Conservation (phyloP, 306 rosid species). For the Hylodesmum podocarpum region DNA sequence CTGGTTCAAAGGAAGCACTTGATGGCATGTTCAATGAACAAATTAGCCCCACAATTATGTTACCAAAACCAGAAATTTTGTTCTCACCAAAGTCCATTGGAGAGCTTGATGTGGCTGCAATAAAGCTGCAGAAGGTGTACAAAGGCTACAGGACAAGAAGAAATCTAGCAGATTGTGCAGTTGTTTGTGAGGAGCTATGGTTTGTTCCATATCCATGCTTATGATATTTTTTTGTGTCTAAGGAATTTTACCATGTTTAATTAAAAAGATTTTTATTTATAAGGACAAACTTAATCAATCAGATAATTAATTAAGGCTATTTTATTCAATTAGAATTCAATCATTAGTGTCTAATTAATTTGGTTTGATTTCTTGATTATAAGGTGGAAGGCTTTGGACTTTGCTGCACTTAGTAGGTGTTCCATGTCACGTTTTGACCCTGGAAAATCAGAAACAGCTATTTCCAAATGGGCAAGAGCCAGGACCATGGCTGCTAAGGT, state of each 20-base stretch:
- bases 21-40: slow-evolving; percentile 19
- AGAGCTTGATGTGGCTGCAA: slow-evolving; percentile 64
- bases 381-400: slow-evolving; percentile 93
- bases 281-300: no score
- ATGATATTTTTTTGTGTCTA: neutral
- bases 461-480: slow-evolving; percentile 81
- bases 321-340: neutral
- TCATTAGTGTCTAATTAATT: neutral
- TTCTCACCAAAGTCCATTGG: slow-evolving; percentile 38
- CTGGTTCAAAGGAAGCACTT: slow-evolving; percentile 14
- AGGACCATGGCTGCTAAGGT: slow-evolving; percentile 90
- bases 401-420: slow-evolving; percentile 50
- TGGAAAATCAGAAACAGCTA: slow-evolving; percentile 62
- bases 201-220: slow-evolving; percentile 32
- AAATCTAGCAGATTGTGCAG: slow-evolving; percentile 86
- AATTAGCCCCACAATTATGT: slow-evolving; percentile 1
- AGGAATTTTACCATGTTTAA: neutral
- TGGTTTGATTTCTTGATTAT: neutral
- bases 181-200: slow-evolving; percentile 86
- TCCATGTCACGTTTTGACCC: slow-evolving; percentile 59
- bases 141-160: slow-evolving; percentile 78
- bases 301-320: no score
- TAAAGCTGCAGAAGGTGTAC: slow-evolving; percentile 76
- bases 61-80: slow-evolving; percentile 27
- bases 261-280: no score